These are phyloP conservation scores for Passalora sequoiae DNA, from an alignment of 2,329 filamentous ascomycete species.

Conservation along the genomic window DNA sequence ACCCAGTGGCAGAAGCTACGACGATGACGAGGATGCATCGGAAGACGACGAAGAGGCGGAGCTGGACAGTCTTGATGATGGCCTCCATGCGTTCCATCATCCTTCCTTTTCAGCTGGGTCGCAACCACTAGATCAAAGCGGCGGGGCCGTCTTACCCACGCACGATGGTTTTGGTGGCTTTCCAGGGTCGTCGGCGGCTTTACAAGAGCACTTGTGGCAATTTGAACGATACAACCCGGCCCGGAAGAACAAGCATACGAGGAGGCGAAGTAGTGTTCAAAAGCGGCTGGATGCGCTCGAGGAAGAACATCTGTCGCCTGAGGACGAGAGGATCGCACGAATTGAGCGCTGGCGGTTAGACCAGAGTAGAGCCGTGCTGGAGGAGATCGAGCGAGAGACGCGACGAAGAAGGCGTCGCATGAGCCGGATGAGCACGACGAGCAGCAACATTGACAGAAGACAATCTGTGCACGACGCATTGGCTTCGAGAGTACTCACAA, in stretches of 20 bases:
- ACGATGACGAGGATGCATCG: constrained; percentile 40
- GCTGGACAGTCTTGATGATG: constrained; percentile 88
- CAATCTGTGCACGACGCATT: constrained; percentile 16
- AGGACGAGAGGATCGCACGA: constrained; percentile 67
- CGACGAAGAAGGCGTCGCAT: constrained; percentile 56
- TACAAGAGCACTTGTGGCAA: constrained; percentile 82
- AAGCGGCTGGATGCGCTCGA: constrained; percentile 52
- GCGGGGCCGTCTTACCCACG: constrained; percentile 70
- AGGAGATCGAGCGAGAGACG: constrained; percentile 86
- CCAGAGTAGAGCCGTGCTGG: constrained; percentile 76
- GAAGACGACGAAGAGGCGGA: constrained; percentile 58
- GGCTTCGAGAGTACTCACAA: constrained; percentile 14
- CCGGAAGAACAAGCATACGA: constrained; percentile 51
- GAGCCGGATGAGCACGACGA: constrained; percentile 49
- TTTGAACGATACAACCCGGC: constrained; percentile 81
- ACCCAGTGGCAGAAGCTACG: constrained; percentile 34
- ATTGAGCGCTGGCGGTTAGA: constrained; percentile 92
- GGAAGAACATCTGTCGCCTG: constrained; percentile 50
- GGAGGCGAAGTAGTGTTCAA: constrained; percentile 54
- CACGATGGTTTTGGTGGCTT: constrained; percentile 93
- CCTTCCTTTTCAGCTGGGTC: constrained; percentile 42
- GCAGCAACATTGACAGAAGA: constrained; percentile 9
- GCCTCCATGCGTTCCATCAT: constrained; percentile 80
- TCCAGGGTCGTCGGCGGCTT: constrained; percentile 44
- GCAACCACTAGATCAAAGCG: constrained; percentile 49